Evolutionary conservation across 305 asterid species (phyloP).

Genomic region (Ilex paraguariensis): DNA sequence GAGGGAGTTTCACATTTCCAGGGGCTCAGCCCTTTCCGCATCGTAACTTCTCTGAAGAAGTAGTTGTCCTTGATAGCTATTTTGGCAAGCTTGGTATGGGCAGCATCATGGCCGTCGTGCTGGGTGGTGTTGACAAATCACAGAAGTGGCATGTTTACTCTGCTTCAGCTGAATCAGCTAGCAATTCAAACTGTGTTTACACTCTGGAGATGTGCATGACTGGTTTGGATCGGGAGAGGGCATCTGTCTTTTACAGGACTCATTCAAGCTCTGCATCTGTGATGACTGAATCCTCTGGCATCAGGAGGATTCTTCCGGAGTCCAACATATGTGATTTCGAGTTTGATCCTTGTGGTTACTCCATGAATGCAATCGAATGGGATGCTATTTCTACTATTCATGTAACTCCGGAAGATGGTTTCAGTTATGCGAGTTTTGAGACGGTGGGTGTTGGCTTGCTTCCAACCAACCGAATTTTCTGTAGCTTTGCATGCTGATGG

Average conservation of each 20-base stretch:
- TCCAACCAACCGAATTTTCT: slow-evolving; percentile 67
- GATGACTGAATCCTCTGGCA: slow-evolving; percentile 75
- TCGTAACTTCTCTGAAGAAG: slow-evolving; percentile 72
- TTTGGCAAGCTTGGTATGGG: slow-evolving; percentile 48
- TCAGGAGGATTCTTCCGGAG: slow-evolving; percentile 62
- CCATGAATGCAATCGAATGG: no score
- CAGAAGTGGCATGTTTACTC: slow-evolving; percentile 88
- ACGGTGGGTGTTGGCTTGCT: slow-evolving; percentile 82
- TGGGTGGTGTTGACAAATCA: slow-evolving; percentile 52
- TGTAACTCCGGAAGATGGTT: slow-evolving; percentile 85
- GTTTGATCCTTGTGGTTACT: no score
- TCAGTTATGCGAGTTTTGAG: slow-evolving; percentile 93
- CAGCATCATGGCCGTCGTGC: slow-evolving; percentile 43
- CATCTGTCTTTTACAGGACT: slow-evolving; percentile 69
- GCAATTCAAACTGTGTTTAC: slow-evolving; percentile 29
- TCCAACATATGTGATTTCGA: slow-evolving; percentile 63
- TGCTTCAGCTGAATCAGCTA: slow-evolving; percentile 43
- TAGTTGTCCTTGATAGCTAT: slow-evolving; percentile 48
- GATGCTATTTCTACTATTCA: no score
- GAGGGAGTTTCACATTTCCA: slow-evolving; percentile 72
- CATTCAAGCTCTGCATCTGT: slow-evolving; percentile 51
- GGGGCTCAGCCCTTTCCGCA: slow-evolving; percentile 83
- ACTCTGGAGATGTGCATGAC: slow-evolving; percentile 96
- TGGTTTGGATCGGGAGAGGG: slow-evolving; percentile 57
- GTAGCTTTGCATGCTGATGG: slow-evolving; percentile 48